Conservation (phyloP, 2,329 filamentous ascomycete genomes). For the Pseudocercospora crystallina region DNA sequence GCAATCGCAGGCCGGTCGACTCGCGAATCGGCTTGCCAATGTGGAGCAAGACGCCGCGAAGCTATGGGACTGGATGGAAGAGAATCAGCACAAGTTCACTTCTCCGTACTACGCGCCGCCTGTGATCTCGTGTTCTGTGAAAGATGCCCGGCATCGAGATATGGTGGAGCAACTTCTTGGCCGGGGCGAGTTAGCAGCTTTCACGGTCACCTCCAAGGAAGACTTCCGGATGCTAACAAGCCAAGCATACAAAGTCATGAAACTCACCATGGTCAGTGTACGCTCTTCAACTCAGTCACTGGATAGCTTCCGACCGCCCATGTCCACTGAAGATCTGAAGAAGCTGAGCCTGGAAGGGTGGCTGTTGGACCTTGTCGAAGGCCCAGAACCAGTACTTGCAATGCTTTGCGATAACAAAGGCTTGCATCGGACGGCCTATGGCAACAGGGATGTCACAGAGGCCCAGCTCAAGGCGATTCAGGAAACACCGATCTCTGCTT, state of each 20-base stretch:
- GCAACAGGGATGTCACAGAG: constrained; percentile 62
- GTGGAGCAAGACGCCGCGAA: constrained; percentile 63
- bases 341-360: constrained; percentile 73
- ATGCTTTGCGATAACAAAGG: constrained; percentile 78
- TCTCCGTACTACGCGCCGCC: constrained; percentile 78
- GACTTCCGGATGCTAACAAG: constrained; percentile 75
- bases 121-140: constrained; percentile 76
- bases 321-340: constrained; percentile 57
- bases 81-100: constrained; percentile 68
- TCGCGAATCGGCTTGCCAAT: constrained; percentile 63
- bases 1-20: constrained; percentile 73
- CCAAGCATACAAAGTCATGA: constrained; percentile 62
- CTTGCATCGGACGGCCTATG: constrained; percentile 68
- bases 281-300: constrained; percentile 61
- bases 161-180: constrained; percentile 60
- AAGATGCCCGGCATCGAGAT: constrained; percentile 65
- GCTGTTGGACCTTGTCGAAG: constrained; percentile 74
- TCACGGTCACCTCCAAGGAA: constrained; percentile 72
- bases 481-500: constrained; percentile 59
- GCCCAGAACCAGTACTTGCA: constrained; percentile 78
- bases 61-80: constrained; percentile 80
- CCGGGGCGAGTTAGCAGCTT: constrained; percentile 54
- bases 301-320: constrained; percentile 54
- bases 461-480: constrained; percentile 66
- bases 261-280: constrained; percentile 69